Evolutionary conservation across 179 eudicot species (phyloP), one percentile per base, ranked within the genome.

Genomic region (Silene coronaria): DNA sequence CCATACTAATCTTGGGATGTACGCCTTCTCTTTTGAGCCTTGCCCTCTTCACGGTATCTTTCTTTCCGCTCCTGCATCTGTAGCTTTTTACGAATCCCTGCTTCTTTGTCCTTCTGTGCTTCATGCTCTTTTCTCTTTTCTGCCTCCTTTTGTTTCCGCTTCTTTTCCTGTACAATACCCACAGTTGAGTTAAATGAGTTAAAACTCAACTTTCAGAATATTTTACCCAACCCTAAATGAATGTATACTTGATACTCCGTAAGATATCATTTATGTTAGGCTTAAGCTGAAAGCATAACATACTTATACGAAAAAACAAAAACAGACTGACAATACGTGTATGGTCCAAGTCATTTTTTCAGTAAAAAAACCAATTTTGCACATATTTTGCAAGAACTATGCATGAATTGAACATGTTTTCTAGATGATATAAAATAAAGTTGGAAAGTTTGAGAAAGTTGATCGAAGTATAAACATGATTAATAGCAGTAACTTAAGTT

Each of bases 1-100:
- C 58, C 21, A 55, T 55, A 55, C 21, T 69, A 82, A 60, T 45
- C 78, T 61, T 78, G 61, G 75, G 64, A 16, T 82, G 76, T 84
- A n/a, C 93, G 87, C 66, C 81, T 86, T 85, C 85, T 91, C 88
- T 93, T 93, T 69, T 78, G 84, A 17, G 61, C 67, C 79, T 89
- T 95, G 67, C 88, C 97, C 81, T 90, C 87, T 42, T 83, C 80
- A 2, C 90, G 87, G 76, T 92, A 95, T 81, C 93, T 88, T 42
- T 79, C 95, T 16, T 87, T 83, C 7, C 96, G 85, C 81, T 95
- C 97, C 70, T 92, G 95, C 74, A 92, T 84, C 70, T 83, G 87
- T 5, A 91, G 92, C 75, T 92, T 92, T 28, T 79, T 88, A 0
- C 89, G 81, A 10, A 92, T 14, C 67, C 59, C 78, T 60, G 89